phyloP scores from a whole-genome alignment of 2,329 filamentous ascomycete genomes.

The Penicillium sp. region DNA sequence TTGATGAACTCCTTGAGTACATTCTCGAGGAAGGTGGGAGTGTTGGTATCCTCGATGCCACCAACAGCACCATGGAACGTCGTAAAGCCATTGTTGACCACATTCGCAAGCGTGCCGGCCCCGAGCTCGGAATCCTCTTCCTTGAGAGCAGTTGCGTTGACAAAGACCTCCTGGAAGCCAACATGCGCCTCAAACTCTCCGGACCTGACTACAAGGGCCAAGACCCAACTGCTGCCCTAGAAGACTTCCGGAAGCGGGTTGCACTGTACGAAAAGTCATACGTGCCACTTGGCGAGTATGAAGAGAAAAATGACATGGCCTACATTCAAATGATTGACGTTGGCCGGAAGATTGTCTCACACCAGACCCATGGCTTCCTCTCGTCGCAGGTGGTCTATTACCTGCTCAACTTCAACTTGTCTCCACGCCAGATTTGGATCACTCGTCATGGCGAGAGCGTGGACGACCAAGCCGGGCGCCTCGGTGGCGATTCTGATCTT shows the following conservation, averaged over 20 bases:
- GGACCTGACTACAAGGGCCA: slow-evolving; percentile 95
- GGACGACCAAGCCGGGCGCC: slow-evolving; percentile 81
- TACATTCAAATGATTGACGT: slow-evolving; percentile 99
- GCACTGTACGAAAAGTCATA: slow-evolving; percentile 92
- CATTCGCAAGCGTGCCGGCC: slow-evolving; percentile 75
- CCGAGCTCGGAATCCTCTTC: slow-evolving; percentile 82
- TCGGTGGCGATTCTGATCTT: slow-evolving; percentile 83
- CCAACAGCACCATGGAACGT: slow-evolving; percentile 87
- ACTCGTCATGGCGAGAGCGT: slow-evolving; percentile 87
- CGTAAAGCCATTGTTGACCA: slow-evolving; percentile 76
- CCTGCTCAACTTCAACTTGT: slow-evolving; percentile 91
- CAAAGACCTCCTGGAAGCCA: slow-evolving; percentile 76
- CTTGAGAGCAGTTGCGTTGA: slow-evolving; percentile 92
- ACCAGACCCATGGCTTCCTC: slow-evolving; percentile 85
- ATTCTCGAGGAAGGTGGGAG: slow-evolving; percentile 75
- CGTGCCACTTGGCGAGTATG: slow-evolving; percentile 79
- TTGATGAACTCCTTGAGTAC: slow-evolving; percentile 89
- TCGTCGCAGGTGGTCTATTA: slow-evolving; percentile 91
- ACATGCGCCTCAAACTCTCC: slow-evolving; percentile 93
- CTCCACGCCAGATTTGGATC: slow-evolving; percentile 95
- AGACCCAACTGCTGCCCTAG: slow-evolving; percentile 75
- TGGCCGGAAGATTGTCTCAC: slow-evolving; percentile 84
- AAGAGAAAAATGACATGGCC: slow-evolving; percentile 84
- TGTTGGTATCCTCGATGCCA: slow-evolving; percentile 93
- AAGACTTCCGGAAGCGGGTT: slow-evolving; percentile 89